Evolutionary conservation across 2,329 filamentous ascomycete genomes (phyloP).

Genomic region (Incumbomyces delicatus): DNA sequence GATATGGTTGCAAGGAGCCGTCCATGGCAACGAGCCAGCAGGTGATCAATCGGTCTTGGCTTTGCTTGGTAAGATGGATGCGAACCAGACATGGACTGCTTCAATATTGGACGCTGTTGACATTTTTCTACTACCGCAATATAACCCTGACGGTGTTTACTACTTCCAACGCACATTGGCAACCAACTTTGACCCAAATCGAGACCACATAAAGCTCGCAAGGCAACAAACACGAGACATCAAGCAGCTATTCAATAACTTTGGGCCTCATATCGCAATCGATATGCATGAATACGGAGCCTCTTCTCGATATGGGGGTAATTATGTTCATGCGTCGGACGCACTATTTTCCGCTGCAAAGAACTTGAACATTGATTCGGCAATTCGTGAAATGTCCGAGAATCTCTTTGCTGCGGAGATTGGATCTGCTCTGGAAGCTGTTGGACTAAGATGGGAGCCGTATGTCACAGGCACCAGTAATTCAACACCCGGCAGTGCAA

Average conservation of each 20-base stretch:
- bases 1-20: conserved; percentile 8
- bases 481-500: background rate
- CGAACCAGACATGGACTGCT: conserved; percentile 8
- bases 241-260: conserved; percentile 8
- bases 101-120: conserved; percentile 6
- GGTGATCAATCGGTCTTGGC: conserved; percentile 8
- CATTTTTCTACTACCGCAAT: conserved; percentile 8
- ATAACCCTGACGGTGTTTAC: conserved; percentile 8
- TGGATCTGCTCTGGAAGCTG: conserved; percentile 4
- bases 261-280: conserved; percentile 7
- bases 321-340: conserved; percentile 8
- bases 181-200: conserved; percentile 8
- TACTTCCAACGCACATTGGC: conserved; percentile 7
- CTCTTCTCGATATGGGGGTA: conserved; percentile 2
- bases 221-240: conserved; percentile 6
- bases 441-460: conserved; percentile 7
- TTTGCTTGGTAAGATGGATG: conserved; percentile 8
- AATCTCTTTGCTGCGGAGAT: conserved; percentile 6
- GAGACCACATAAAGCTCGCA: conserved; percentile 8
- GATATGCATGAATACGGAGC: conserved; percentile 11
- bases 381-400: conserved; percentile 7
- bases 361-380: conserved; percentile 9
- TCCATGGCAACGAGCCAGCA: conserved; percentile 9
- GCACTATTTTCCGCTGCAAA: conserved; percentile 8
- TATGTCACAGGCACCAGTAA: conserved; percentile 8